These are phyloP conservation scores for Ziziphus jujuba DNA, from an alignment of 306 rosid species.

Conservation along the genomic window DNA sequence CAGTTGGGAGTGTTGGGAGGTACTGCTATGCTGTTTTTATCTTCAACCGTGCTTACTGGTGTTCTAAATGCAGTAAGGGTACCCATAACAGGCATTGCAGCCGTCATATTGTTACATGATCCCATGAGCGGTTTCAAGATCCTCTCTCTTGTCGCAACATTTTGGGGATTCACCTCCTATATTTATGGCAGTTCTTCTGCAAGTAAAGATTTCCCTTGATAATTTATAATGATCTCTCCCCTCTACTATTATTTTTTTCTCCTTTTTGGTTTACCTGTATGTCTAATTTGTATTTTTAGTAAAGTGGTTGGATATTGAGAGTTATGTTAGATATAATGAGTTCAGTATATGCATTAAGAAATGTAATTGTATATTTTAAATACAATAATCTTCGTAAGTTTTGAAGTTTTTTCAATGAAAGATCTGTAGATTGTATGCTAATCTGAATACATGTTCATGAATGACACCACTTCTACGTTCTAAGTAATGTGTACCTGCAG, in stretches of 20 bases:
- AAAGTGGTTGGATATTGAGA: no score
- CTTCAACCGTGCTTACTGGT: slow-evolving; percentile 95
- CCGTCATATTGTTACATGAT: slow-evolving; percentile 73
- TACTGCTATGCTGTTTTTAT: slow-evolving; percentile 77
- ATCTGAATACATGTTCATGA: no score
- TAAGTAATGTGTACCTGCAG: no score
- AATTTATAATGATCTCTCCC: background rate
- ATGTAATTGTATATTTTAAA: no score
- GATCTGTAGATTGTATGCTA: no score
- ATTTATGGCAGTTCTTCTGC: slow-evolving; percentile 65
- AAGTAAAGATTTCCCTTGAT: slow-evolving; percentile 20
- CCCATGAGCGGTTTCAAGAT: slow-evolving; percentile 78
- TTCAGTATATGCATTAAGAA: no score
- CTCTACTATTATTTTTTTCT: background rate
- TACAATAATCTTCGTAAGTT: no score
- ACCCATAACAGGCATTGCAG: slow-evolving; percentile 84
- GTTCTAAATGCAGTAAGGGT: slow-evolving; percentile 85
- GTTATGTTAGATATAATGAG: no score
- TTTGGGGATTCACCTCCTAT: slow-evolving; percentile 50
- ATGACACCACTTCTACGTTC: no score
- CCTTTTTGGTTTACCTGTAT: no score
- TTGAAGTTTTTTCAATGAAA: no score
- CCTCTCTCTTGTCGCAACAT: slow-evolving; percentile 61
- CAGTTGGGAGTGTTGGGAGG: slow-evolving; percentile 81
- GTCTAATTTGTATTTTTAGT: background rate